Conservation (phyloP, 306 rosid species). For the Arachis stenosperma region DNA sequence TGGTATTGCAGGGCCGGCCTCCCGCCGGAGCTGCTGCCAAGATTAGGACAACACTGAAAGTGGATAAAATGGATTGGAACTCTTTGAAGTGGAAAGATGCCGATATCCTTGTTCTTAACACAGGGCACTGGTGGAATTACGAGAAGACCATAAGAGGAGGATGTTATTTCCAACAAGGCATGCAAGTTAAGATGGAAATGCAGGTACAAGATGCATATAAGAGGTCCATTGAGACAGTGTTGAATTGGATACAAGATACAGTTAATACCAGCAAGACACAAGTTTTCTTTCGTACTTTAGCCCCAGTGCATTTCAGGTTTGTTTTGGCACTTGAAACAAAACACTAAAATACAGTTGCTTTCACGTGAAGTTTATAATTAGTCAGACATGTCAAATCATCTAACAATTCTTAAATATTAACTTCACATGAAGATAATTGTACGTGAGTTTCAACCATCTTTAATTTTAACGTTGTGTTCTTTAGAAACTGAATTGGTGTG, state of each 20-base stretch:
- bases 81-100: constrained; percentile 80
- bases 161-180: constrained; percentile 85
- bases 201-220: constrained; percentile 67
- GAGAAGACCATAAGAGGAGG: constrained; percentile 93
- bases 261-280: constrained; percentile 60
- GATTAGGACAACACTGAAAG: constrained; percentile 63
- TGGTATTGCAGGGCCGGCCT: constrained; percentile 78
- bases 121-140: constrained; percentile 98
- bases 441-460: too few relatives aligned
- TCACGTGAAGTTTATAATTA: too few relatives aligned
- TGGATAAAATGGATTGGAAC: constrained; percentile 88
- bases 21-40: constrained; percentile 57
- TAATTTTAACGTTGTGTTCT: not conserved
- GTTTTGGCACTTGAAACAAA: not conserved
- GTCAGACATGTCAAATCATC: too few relatives aligned
- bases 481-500: constrained; percentile 19
- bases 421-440: too few relatives aligned
- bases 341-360: too few relatives aligned
- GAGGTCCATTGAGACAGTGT: constrained; percentile 67
- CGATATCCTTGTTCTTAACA: constrained; percentile 73
- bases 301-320: constrained; percentile 93
- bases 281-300: constrained; percentile 75
- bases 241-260: constrained; percentile 61
- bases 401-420: too few relatives aligned
- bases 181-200: constrained; percentile 69